phyloP scores from a whole-genome alignment of 2,329 filamentous ascomycete species.

The Aspergillus fijiensis region DNA sequence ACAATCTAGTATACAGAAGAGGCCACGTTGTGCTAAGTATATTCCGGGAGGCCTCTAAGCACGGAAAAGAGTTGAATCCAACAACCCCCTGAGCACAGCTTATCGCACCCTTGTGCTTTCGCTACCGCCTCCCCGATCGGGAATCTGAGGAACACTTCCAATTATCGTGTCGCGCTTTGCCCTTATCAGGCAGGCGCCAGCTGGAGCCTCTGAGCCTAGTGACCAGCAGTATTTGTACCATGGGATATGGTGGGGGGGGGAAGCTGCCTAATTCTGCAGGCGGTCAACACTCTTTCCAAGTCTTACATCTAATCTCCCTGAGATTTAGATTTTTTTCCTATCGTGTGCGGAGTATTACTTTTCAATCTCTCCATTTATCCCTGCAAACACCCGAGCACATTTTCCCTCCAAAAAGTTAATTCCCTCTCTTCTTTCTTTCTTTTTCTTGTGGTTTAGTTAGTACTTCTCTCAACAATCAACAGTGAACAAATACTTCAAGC shows the following conservation, averaged over 20 bases:
- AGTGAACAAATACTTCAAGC: not conserved
- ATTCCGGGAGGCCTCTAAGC: not conserved
- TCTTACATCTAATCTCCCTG: not conserved
- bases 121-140: not conserved
- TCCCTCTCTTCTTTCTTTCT: not conserved
- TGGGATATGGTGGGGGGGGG: not conserved
- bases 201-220: too few relatives aligned
- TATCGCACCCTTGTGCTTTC: not conserved
- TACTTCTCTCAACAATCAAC: not conserved
- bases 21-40: not conserved
- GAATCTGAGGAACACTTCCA: not conserved
- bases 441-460: not conserved
- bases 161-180: too few relatives aligned
- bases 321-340: not conserved
- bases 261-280: not conserved
- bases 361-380: not conserved
- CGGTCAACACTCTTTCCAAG: not conserved
- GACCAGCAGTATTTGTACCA: too few relatives aligned
- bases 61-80: not conserved
- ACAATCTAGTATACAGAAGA: not conserved
- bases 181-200: too few relatives aligned
- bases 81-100: not conserved
- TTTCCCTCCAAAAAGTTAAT: not conserved
- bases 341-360: not conserved
- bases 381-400: not conserved